These are phyloP conservation scores for Picea glauca DNA, from an alignment of 75 land plant species.

Conservation along the genomic window DNA sequence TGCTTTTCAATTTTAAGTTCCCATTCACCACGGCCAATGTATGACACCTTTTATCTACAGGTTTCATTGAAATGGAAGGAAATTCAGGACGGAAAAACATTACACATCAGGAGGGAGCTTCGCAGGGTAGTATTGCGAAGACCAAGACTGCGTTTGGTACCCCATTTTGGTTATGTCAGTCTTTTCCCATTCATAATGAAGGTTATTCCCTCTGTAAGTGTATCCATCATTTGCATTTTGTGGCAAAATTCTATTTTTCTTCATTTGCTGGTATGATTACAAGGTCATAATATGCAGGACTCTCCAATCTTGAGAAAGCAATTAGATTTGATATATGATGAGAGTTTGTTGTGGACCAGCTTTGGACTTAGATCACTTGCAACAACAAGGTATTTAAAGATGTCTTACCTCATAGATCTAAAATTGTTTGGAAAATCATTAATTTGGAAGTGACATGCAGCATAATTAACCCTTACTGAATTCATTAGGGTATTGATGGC, in stretches of 20 bases:
- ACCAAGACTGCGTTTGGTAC: conserved; percentile 69
- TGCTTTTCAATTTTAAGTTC: too few species aligned
- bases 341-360: conserved; percentile 74
- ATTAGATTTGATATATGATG: conserved; percentile 63
- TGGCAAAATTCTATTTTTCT: too few species aligned
- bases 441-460: too few species aligned
- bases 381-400: conserved; percentile 67
- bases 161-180: conserved; percentile 96
- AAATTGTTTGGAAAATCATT: too few species aligned
- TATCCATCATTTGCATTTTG: too few species aligned
- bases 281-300: conserved; percentile 34
- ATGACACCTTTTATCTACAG: conserved; percentile 24
- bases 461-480: too few species aligned
- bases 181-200: conserved; percentile 87
- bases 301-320: conserved; percentile 75
- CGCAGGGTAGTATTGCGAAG: conserved; percentile 51
- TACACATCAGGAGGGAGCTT: conserved; percentile 38
- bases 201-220: conserved; percentile 82
- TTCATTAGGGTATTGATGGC: too few species aligned
- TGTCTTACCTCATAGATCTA: too few species aligned
- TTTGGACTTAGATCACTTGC: conserved; percentile 93
- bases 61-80: conserved; percentile 73
- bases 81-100: conserved; percentile 23
- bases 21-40: too few species aligned
- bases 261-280: too few species aligned